phyloP scores from a whole-genome alignment of 2,329 filamentous ascomycete genomes.

The Leptographium wingfieldii region DNA sequence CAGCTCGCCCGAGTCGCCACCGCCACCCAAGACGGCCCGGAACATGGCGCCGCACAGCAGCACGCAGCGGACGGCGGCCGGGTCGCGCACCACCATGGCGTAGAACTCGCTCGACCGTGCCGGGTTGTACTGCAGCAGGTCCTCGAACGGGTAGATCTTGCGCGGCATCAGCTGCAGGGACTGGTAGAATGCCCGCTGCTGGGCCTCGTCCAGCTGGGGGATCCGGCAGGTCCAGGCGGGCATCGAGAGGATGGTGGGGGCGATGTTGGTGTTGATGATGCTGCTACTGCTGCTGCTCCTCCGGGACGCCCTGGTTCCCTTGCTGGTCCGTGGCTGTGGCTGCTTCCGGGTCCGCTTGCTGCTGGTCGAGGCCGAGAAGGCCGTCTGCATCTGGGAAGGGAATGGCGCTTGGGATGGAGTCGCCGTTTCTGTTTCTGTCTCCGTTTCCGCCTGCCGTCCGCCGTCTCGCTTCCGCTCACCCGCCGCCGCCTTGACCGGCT shows the following conservation, averaged over 20 bases:
- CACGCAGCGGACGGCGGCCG: constrained; percentile 18
- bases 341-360: not conserved
- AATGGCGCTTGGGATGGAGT: not conserved
- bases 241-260: constrained; percentile 2
- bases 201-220: constrained; percentile 13
- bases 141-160: constrained; percentile 21
- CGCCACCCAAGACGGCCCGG: constrained; percentile 13
- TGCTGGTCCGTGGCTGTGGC: not conserved
- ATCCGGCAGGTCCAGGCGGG: constrained; percentile 10
- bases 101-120: constrained; percentile 15
- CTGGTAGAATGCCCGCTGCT: constrained; percentile 18
- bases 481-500: constrained; percentile 3
- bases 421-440: not conserved
- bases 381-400: not conserved
- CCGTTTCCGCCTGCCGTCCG: not conserved
- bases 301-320: not conserved
- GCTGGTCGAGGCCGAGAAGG: not conserved
- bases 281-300: not conserved
- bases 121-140: constrained; percentile 20
- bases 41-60: constrained; percentile 19
- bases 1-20: constrained; percentile 10
- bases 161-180: constrained; percentile 17
- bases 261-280: not conserved
- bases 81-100: constrained; percentile 15
- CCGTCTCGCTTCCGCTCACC: not conserved